A percentile compares a stretch with the other conserved stretches of the same genome.
These are phyloP conservation scores for Ascocoryne sarcoides DNA, from an alignment of 2,329 filamentous ascomycete species.

Conservation along the genomic window DNA sequence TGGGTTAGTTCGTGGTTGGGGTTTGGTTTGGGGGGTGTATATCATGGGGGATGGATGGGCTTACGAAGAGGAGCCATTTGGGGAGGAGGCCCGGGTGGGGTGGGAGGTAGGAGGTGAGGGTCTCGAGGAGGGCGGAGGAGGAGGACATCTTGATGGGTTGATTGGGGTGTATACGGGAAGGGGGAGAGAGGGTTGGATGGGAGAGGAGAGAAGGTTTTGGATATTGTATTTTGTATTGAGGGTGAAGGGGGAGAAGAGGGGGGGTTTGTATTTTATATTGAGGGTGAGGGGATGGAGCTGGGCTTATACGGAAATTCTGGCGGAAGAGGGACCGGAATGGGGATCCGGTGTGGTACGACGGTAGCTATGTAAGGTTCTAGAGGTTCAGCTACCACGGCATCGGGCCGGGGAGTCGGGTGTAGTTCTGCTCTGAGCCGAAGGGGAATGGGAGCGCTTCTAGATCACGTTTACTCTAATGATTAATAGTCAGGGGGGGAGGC, in stretches of 20 bases:
- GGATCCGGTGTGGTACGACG: no score
- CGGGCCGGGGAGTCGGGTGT: no score
- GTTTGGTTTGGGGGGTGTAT: not conserved
- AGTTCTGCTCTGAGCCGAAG: no score
- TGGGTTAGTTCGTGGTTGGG: slow-evolving; percentile 1
- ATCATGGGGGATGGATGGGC: slow-evolving; percentile 18
- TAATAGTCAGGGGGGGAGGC: no score
- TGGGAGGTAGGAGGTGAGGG: slow-evolving; percentile 22
- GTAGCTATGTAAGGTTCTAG: no score
- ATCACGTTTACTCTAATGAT: no score
- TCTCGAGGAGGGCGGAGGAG: slow-evolving; percentile 15
- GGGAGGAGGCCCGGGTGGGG: slow-evolving; percentile 42
- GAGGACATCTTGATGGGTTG: not conserved
- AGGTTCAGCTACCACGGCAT: no score
- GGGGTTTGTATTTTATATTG: not conserved
- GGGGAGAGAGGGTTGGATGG: no score
- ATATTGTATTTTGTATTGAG: not conserved
- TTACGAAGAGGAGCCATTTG: slow-evolving; percentile 57
- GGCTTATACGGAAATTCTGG: no score
- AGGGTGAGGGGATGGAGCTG: not conserved
- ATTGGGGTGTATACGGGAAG: not conserved
- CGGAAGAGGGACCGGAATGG: no score
- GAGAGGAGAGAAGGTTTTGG: no score
- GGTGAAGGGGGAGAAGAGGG: not conserved
- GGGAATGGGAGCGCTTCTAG: no score